Conservation (phyloP, 2,329 filamentous ascomycete genomes). For the Neurospora crassa region DNA sequence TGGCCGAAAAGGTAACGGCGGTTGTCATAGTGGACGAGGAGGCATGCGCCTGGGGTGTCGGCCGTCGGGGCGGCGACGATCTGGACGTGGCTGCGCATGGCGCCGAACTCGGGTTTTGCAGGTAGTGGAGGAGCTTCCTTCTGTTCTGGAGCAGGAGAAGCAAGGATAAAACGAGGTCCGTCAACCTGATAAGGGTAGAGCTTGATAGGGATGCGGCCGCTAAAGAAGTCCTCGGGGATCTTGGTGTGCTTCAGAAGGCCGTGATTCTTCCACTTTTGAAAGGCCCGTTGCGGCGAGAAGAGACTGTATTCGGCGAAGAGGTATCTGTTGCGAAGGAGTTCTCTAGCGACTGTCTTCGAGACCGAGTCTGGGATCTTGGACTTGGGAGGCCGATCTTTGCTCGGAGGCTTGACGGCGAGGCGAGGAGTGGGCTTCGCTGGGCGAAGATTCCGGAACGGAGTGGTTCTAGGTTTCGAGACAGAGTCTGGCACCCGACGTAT, state of each 20-base stretch:
- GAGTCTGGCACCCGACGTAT: background rate
- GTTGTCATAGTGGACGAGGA: constrained; percentile 72
- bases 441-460: background rate
- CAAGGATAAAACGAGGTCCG: constrained; percentile 1
- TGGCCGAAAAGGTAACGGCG: constrained; percentile 81
- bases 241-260: background rate
- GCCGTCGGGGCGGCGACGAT: constrained; percentile 74
- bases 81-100: constrained; percentile 68
- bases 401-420: background rate
- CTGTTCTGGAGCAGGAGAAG: background rate
- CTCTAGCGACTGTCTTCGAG: background rate
- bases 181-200: background rate
- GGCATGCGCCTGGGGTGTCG: constrained; percentile 72
- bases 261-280: background rate
- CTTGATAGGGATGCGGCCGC: background rate
- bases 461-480: background rate
- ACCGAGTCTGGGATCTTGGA: background rate
- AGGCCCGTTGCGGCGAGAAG: background rate
- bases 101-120: constrained; percentile 12
- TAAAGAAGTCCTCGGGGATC: background rate
- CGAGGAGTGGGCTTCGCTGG: background rate
- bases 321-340: background rate
- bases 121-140: background rate
- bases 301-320: background rate
- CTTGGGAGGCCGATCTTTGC: background rate